A percentile compares a stretch with the other conserved stretches of the same genome.
phyloP scores from a whole-genome alignment of 1,284 basidiomycete genomes.

The Cutaneotrichosporon cutaneum region DNA sequence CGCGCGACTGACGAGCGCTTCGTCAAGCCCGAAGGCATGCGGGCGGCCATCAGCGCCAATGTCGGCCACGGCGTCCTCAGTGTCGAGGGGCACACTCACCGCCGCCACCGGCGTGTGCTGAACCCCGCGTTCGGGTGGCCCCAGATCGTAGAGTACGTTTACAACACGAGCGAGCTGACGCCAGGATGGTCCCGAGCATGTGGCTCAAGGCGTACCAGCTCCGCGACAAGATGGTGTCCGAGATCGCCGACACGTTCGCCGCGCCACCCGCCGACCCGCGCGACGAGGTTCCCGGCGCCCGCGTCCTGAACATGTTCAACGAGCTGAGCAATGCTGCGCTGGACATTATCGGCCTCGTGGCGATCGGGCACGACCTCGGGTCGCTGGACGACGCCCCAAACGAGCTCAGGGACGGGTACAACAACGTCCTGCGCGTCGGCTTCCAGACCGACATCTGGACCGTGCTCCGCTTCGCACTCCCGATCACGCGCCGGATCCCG shows the following conservation, averaged over 20 bases:
- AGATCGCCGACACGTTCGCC: conserved; percentile 10
- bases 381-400: conserved; percentile 43
- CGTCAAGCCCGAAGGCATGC: too few relatives aligned
- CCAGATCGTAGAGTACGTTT: too few relatives aligned
- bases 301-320: conserved; percentile 59
- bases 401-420: neutral
- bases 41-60: neutral
- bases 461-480: too few relatives aligned
- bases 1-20: too few relatives aligned
- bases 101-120: conserved; percentile 56
- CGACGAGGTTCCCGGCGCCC: conserved; percentile 12
- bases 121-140: conserved; percentile 46
- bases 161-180: conserved; percentile 34
- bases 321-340: conserved; percentile 64
- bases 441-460: too few relatives aligned
- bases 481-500: too few relatives aligned
- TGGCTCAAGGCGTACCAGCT: conserved; percentile 63
- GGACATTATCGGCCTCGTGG: conserved; percentile 67
- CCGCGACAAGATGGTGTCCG: conserved; percentile 12
- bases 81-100: conserved; percentile 57
- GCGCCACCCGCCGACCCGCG: conserved; percentile 18
- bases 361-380: conserved; percentile 61
- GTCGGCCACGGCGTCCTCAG: conserved; percentile 29
- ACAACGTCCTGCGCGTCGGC: conserved; percentile 34
- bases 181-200: conserved; percentile 58